phyloP scores from a whole-genome alignment of 257 asterid species.

The Parsonsia alboflavescens region DNA sequence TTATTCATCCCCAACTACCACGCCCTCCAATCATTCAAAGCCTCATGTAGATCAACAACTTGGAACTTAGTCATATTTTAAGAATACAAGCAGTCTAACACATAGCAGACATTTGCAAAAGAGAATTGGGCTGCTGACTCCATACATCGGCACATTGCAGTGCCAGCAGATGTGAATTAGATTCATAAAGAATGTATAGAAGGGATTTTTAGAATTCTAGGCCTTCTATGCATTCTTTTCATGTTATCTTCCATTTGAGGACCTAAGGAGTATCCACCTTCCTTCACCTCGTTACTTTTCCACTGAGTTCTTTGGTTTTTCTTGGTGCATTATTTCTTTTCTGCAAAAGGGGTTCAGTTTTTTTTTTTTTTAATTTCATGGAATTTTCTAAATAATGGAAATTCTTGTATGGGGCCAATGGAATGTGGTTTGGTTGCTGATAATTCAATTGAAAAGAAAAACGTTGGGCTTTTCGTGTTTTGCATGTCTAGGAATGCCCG shows the following conservation, averaged over 20 bases:
- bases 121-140: background rate
- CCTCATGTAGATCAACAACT: background rate
- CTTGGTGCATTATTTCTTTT: background rate
- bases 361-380: background rate
- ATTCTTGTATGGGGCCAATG: background rate
- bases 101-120: background rate
- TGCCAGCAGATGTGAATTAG: background rate
- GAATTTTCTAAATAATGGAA: background rate
- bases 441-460: background rate
- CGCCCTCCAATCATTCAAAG: background rate
- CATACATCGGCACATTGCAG: background rate
- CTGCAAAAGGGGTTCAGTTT: background rate
- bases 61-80: background rate
- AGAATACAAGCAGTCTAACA: background rate
- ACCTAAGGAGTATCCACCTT: background rate
- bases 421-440: background rate
- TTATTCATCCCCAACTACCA: background rate
- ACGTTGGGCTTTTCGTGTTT: background rate
- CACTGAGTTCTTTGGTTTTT: background rate
- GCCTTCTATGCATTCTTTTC: conserved; percentile 2
- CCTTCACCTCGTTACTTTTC: background rate
- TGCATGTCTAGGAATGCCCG: too few species aligned
- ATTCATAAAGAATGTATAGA: conserved; percentile 1
- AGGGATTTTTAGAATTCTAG: background rate
- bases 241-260: background rate